Percentiles rank a stretch among this genome's conserved stretches.
phyloP scores from a whole-genome alignment of 1,284 basidiomycete genomes.

The Gymnopus androsaceus region DNA sequence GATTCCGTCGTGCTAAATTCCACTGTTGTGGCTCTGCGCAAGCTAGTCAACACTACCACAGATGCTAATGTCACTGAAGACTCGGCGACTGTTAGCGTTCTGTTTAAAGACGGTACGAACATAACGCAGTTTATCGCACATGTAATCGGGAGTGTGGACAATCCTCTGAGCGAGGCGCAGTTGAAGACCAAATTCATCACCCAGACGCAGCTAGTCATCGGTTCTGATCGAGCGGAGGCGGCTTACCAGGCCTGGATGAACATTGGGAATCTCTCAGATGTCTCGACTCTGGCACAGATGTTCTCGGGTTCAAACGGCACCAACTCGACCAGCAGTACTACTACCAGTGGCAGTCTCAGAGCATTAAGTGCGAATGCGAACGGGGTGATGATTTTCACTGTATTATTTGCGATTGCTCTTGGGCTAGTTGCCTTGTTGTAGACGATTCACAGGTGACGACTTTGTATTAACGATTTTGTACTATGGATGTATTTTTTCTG shows the following conservation, averaged over 20 bases:
- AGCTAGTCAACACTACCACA: constrained; percentile 22
- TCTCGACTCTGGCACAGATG: not conserved
- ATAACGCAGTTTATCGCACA: constrained; percentile 21
- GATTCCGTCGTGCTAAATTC: constrained; percentile 19
- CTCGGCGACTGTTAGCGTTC: constrained; percentile 18
- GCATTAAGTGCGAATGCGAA: not conserved
- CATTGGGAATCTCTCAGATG: constrained; percentile 14
- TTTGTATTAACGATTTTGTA: too few species aligned
- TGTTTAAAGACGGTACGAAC: constrained; percentile 18
- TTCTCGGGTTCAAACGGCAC: constrained; percentile 2
- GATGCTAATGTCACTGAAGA: constrained; percentile 19
- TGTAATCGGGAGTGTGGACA: constrained; percentile 24
- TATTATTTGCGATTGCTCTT: not conserved
- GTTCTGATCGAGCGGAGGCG: constrained; percentile 17
- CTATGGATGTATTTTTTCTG: too few species aligned
- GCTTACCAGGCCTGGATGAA: constrained; percentile 12
- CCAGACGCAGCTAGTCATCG: constrained; percentile 21
- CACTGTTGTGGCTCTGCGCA: constrained; percentile 20
- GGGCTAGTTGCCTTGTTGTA: not conserved
- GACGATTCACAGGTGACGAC: too few species aligned
- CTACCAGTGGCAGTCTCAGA: not conserved
- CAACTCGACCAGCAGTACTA: not conserved
- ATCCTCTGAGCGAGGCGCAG: constrained; percentile 20
- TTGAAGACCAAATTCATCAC: constrained; percentile 24
- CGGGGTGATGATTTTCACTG: not conserved